phyloP scores from a whole-genome alignment of 805 yeast species.

The Starmerella asiatica region DNA sequence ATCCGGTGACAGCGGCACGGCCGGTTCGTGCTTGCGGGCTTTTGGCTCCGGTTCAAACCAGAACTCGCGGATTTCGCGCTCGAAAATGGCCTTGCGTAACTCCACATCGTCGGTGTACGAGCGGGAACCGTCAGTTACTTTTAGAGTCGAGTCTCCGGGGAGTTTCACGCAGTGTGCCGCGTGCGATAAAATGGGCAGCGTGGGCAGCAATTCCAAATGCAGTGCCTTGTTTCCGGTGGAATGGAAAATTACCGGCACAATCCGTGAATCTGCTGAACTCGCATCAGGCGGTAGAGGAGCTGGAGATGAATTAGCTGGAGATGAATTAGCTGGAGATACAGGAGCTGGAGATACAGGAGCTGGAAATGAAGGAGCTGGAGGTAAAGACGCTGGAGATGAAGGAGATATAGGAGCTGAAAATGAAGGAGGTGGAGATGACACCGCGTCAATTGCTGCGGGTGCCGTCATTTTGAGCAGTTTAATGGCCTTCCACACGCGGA shows the following conservation, averaged over 20 bases:
- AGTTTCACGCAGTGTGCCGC: constrained; percentile 3
- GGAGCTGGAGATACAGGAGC: no score
- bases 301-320: no score
- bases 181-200: background rate
- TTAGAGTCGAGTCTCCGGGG: constrained; percentile 18
- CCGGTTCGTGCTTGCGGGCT: no score
- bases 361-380: no score
- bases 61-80: constrained; percentile 6
- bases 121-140: constrained; percentile 10
- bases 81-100: constrained; percentile 5
- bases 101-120: background rate
- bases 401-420: no score
- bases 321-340: no score
- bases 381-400: no score
- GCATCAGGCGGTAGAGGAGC: no score
- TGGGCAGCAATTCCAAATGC: constrained; percentile 1
- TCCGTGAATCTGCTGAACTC: background rate
- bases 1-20: background rate
- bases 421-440: no score
- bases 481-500: constrained; percentile 50
- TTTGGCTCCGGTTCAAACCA: constrained; percentile 3
- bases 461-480: constrained; percentile 30
- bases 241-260: background rate
- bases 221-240: constrained; percentile 3
- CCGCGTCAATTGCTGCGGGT: no score